Conservation (phyloP, 163 green algal genomes). For the Volvox carteri region DNA sequence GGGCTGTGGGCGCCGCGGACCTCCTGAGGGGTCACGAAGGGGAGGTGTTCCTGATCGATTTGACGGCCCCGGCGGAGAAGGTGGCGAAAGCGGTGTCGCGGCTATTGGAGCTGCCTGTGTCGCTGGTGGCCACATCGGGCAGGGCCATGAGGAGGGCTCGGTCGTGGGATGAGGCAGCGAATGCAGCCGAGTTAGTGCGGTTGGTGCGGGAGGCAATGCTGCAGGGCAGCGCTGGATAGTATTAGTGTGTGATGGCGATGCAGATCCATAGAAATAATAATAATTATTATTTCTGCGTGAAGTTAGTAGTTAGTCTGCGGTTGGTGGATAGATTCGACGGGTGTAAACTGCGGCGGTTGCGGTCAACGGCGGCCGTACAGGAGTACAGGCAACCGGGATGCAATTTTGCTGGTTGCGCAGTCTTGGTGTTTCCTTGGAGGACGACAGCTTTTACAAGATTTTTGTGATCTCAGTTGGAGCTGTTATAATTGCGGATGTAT, state of each 20-base stretch:
- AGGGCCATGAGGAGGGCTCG: constrained; percentile 55
- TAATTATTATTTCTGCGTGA: no score
- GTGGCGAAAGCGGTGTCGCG: constrained; percentile 55
- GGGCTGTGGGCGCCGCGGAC: constrained; percentile 76
- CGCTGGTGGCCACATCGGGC: constrained; percentile 45
- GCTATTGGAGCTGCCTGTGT: constrained; percentile 51
- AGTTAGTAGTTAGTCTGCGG: no score
- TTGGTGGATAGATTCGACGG: no score
- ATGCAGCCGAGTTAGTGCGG: constrained; percentile 60
- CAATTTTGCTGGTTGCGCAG: no score
- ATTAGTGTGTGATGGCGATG: no score
- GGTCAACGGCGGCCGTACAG: no score
- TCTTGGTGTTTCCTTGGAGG: no score
- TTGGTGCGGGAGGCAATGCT: constrained; percentile 22
- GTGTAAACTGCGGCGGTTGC: no score
- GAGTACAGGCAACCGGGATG: no score
- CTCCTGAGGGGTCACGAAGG: constrained; percentile 62
- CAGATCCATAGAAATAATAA: not conserved
- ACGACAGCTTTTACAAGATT: no score
- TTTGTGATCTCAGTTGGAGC: no score
- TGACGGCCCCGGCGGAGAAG: constrained; percentile 43
- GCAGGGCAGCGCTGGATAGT: not conserved
- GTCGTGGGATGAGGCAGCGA: constrained; percentile 70
- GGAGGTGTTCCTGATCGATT: constrained; percentile 70
- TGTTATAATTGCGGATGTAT: no score